A percentile compares a stretch with the other conserved stretches of the same genome.
Evolutionary conservation across 2,329 filamentous ascomycete genomes (phyloP).

Genomic region (Venturia asperata): DNA sequence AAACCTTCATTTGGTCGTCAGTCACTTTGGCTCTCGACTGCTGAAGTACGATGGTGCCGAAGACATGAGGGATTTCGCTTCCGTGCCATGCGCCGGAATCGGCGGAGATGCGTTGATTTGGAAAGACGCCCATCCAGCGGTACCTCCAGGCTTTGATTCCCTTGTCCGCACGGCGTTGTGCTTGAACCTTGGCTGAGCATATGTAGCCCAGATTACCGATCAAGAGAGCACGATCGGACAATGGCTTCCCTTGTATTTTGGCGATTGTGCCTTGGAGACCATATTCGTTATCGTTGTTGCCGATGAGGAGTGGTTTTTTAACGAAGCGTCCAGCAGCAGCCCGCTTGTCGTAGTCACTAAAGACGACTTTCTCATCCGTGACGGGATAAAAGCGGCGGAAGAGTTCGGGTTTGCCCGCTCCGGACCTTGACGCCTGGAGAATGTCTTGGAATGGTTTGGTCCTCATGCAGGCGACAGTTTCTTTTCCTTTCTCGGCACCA

Average conservation of each 20-base stretch:
- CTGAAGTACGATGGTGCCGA: conserved; percentile 4
- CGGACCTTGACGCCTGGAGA: conserved; percentile 23
- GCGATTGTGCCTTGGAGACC: conserved; percentile 8
- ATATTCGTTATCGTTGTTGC: conserved; percentile 19
- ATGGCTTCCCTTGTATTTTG: neutral
- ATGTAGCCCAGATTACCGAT: conserved; percentile 2
- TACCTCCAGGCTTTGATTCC: conserved; percentile 16
- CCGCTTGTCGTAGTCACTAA: conserved; percentile 15
- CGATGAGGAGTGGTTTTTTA: conserved; percentile 17
- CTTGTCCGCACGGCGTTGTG: conserved; percentile 7
- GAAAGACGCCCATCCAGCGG: conserved; percentile 18
- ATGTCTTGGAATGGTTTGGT: conserved; percentile 22
- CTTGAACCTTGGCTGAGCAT: conserved; percentile 6
- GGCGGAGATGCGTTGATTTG: conserved; percentile 6
- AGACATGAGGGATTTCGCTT: conserved; percentile 17
- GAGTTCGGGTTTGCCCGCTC: neutral
- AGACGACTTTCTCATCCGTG: conserved; percentile 16
- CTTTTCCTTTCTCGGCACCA: neutral
- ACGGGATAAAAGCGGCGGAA: conserved; percentile 21
- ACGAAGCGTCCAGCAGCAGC: conserved; percentile 6
- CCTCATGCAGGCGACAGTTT: conserved; percentile 24
- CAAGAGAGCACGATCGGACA: neutral
- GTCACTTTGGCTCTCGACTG: neutral
- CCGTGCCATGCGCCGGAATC: conserved; percentile 16
- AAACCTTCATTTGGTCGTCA: conserved; percentile 1